Base-by-base conservation (phyloP, 208 protist genomes). In the Leishmania amazonensis region DNA sequence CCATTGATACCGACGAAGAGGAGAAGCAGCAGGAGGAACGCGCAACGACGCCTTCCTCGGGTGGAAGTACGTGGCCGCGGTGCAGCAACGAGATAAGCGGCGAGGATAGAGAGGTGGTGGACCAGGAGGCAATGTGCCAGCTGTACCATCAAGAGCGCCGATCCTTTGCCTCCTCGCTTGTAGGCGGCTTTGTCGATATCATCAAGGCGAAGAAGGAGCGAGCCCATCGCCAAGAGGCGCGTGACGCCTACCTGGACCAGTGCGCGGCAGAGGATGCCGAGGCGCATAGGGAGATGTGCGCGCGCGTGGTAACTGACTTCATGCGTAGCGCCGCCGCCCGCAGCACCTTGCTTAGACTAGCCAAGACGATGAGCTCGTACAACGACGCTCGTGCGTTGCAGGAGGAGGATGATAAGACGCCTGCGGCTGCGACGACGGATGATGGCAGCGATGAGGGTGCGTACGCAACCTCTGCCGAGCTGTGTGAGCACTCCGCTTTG, bases 171-270 rank as follows among this genome's bases (percentile, higher is more conserved):
- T 54, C 40, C 1, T n/a, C 1, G 31, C 38, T 79, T n/a, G 3
- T 57, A 76, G 72, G 45, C 47, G 76, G 64, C 17, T 85, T 82
- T 15, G n/a, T 38, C 3, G 2, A 31, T 40, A 51, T 81, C 24
- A 54, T 80, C 53, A 75, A 85, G 57, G 76, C 76, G 28, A 88
- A 88, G 81, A 62, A 68, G 76, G 45, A 79, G 81, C 75, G 60
- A 7, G 60, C 81, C n/a, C 35, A 62, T 49, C 79, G 31, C 15
- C 79, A 81, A 57, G 38, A 21, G 31, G 60, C 73, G 42, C 82
- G 82, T 15, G 82, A 81, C 73, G 78, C 73, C 4, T 81, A 81
- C 77, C 82, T 85, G 21, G 78, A 81, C 21, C 60, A 45, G 73
- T 76, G 82, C 45, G 64, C 19, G 11, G 72, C 47, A 15, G 73